These are phyloP conservation scores for Nepenthes gracilis DNA, from an alignment of 148 eudicot genomes.

Conservation along the genomic window DNA sequence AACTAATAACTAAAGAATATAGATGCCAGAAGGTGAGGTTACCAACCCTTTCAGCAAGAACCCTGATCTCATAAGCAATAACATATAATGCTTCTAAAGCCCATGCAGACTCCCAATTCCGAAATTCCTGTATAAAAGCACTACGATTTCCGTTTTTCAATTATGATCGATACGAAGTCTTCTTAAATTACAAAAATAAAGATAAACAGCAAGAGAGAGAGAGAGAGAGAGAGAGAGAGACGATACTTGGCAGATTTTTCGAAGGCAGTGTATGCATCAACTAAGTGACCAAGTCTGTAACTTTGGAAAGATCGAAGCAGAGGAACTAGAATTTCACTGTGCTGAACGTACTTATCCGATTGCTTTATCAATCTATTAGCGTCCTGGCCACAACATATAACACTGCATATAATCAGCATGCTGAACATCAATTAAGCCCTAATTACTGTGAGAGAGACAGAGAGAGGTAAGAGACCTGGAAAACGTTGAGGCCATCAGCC, in stretches of 20 bases:
- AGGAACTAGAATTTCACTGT: conserved; percentile 53
- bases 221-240: conserved; percentile 2
- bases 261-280: conserved; percentile 61
- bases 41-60: conserved; percentile 88
- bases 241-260: conserved; percentile 83
- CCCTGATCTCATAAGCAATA: conserved; percentile 80
- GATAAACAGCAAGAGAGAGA: not conserved
- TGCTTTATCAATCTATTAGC: conserved; percentile 56
- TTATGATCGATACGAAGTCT: not conserved
- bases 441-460: not conserved
- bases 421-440: conserved; percentile 8
- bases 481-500: conserved; percentile 72
- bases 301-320: conserved; percentile 66
- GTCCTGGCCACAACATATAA: conserved; percentile 34
- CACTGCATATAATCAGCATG: not conserved
- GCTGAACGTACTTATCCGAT: conserved; percentile 31
- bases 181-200: not conserved
- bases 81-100: conserved; percentile 79
- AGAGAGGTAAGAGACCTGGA: conserved; percentile 41
- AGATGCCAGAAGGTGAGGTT: not conserved
- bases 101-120: conserved; percentile 98
- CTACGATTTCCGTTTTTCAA: conserved; percentile 29
- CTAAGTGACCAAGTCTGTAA: conserved; percentile 63
- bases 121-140: conserved; percentile 89
- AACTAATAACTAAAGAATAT: too few species aligned